A percentile compares a stretch with the other conserved stretches of the same genome.
Conservation (phyloP, 345 rosid species). For the Aegle marmelos region DNA sequence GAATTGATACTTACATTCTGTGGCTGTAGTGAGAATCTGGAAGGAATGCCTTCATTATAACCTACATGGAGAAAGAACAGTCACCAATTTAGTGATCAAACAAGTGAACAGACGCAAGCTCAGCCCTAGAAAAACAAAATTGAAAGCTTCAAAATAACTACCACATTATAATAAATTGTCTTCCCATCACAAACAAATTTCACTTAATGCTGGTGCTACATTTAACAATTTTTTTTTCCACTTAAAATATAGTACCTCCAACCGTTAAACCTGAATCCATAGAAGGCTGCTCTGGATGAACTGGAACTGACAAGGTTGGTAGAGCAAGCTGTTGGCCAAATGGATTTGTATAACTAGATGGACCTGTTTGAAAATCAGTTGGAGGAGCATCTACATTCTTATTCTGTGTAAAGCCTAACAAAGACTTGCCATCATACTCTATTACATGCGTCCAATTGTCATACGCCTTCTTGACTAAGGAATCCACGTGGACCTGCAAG, state of each 20-base stretch:
- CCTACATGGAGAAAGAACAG: conserved; percentile 27
- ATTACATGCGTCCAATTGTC: conserved; percentile 93
- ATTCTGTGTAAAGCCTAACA: conserved; percentile 47
- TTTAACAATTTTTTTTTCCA: not conserved
- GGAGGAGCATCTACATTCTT: conserved; percentile 30
- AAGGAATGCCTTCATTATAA: conserved; percentile 41
- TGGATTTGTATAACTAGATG: conserved; percentile 37
- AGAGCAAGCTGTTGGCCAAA: conserved; percentile 37
- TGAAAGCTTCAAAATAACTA: not conserved
- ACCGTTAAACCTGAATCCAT: conserved; percentile 45
- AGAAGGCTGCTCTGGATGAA: conserved; percentile 50
- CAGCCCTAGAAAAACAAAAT: not conserved
- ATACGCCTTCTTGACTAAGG: conserved; percentile 89
- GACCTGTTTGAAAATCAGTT: conserved; percentile 29
- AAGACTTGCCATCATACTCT: conserved; percentile 86
- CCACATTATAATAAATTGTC: not conserved
- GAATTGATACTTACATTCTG: conserved; percentile 45
- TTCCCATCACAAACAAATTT: not conserved
- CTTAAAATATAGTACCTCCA: conserved; percentile 45
- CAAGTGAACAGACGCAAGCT: not conserved
- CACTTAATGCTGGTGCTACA: not conserved
- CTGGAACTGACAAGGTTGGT: conserved; percentile 43
- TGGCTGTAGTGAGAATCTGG: conserved; percentile 44
- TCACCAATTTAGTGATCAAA: conserved; percentile 3
- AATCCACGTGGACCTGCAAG: conserved; percentile 71